Percentiles rank a stretch among this genome's conserved stretches.
phyloP scores from a whole-genome alignment of 345 rosid species.

The Lepidium sativum region DNA sequence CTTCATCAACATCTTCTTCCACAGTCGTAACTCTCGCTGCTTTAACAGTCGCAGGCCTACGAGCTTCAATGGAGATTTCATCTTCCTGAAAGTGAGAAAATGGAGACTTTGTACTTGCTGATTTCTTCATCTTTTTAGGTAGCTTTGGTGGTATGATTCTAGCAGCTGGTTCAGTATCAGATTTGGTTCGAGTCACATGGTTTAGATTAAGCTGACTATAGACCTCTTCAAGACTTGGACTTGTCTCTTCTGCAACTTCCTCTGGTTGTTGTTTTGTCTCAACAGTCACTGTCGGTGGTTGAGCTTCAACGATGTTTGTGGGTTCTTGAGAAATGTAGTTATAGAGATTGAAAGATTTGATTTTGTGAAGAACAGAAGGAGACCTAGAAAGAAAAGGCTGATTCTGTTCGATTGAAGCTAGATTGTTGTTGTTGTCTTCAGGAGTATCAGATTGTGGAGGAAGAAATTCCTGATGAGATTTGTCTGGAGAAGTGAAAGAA shows the following conservation, averaged over 20 bases:
- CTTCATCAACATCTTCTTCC: slow-evolving; percentile 39
- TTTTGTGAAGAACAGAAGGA: slow-evolving; percentile 52
- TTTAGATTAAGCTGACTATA: slow-evolving; percentile 36
- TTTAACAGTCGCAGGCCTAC: slow-evolving; percentile 51
- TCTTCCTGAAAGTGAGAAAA: slow-evolving; percentile 51
- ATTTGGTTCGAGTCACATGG: slow-evolving; percentile 38
- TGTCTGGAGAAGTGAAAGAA: slow-evolving; percentile 33
- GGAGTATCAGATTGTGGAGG: neutral
- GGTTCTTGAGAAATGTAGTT: slow-evolving; percentile 47
- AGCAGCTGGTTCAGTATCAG: slow-evolving; percentile 54
- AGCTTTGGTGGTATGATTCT: slow-evolving; percentile 50
- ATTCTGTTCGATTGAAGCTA: slow-evolving; percentile 22
- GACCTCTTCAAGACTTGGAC: slow-evolving; percentile 44
- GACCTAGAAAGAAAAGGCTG: slow-evolving; percentile 41
- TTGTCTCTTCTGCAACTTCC: slow-evolving; percentile 22
- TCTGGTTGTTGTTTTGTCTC: neutral
- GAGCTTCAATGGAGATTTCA: slow-evolving; percentile 36
- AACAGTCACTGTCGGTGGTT: slow-evolving; percentile 6
- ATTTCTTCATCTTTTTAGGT: slow-evolving; percentile 70
- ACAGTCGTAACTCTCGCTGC: slow-evolving; percentile 31
- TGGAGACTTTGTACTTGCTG: slow-evolving; percentile 60
- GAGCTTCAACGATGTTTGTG: neutral
- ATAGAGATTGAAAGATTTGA: slow-evolving; percentile 59
- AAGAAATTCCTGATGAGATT: slow-evolving; percentile 32
- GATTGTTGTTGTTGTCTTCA: slow-evolving; percentile 1